A percentile compares a stretch with the other conserved stretches of the same genome.
Conservation (phyloP, 495 filamentous ascomycete species). For the Annulohypoxylon maeteangense region DNA sequence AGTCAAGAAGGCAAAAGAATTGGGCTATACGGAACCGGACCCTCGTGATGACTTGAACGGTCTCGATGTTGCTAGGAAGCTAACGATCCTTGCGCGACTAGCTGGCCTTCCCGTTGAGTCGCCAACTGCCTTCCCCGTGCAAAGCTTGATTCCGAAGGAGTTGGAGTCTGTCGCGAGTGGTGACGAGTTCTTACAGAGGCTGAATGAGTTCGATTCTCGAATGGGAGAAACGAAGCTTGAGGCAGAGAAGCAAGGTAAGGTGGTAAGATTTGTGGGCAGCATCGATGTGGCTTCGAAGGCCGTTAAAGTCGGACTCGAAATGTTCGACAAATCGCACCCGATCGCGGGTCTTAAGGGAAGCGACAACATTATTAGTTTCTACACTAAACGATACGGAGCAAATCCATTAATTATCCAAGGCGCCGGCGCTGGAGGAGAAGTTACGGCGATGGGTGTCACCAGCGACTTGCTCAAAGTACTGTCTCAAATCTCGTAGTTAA, state of each 20-base stretch:
- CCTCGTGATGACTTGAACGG: slow-evolving; percentile 96
- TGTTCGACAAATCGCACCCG: slow-evolving; percentile 81
- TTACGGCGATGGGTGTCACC: slow-evolving; percentile 96
- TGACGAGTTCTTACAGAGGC: slow-evolving; percentile 80
- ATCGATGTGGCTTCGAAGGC: slow-evolving; percentile 79
- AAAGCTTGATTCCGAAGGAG: slow-evolving; percentile 86
- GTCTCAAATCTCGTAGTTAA: slow-evolving; percentile 50
- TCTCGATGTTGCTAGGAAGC: slow-evolving; percentile 94
- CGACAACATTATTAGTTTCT: slow-evolving; percentile 98
- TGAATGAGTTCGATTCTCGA: slow-evolving; percentile 80
- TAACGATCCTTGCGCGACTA: slow-evolving; percentile 90
- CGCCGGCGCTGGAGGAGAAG: slow-evolving; percentile 91
- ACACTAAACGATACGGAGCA: slow-evolving; percentile 89
- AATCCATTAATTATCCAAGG: slow-evolving; percentile 95
- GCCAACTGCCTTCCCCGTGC: slow-evolving; percentile 87
- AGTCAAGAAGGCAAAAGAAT: slow-evolving; percentile 87
- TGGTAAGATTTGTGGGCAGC: slow-evolving; percentile 94
- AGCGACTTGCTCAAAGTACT: slow-evolving; percentile 89
- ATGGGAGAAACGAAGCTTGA: slow-evolving; percentile 84
- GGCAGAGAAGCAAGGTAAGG: slow-evolving; percentile 85
- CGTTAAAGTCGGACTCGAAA: slow-evolving; percentile 90
- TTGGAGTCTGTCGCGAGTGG: slow-evolving; percentile 78
- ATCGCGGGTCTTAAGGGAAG: slow-evolving; percentile 95
- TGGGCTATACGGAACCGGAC: slow-evolving; percentile 98
- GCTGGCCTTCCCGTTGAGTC: slow-evolving; percentile 79